These are phyloP conservation scores for Silybum marianum DNA, from an alignment of 129 eudicot genomes.

Conservation along the genomic window DNA sequence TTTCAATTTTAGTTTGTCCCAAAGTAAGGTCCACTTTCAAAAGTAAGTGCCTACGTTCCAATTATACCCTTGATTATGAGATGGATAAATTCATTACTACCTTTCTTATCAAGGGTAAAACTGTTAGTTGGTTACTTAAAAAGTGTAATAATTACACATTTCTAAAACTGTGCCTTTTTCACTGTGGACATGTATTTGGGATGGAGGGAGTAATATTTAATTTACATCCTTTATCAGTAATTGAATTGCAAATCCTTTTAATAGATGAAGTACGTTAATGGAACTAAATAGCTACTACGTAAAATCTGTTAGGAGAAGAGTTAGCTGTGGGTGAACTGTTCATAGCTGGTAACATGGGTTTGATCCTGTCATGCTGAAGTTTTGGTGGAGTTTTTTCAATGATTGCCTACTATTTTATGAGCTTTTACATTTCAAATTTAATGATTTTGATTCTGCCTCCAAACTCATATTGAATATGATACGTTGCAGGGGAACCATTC, in stretches of 20 bases:
- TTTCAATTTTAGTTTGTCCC: neutral
- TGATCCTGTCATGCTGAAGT: conserved; percentile 44
- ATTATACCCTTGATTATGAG: neutral
- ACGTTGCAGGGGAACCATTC: conserved; percentile 23
- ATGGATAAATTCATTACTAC: neutral
- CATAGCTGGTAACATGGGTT: conserved; percentile 40
- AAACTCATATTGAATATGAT: conserved; percentile 55
- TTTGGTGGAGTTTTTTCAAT: conserved; percentile 24
- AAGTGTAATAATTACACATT: neutral
- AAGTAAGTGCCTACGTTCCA: neutral
- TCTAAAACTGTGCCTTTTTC: neutral
- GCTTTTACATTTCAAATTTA: conserved; percentile 72
- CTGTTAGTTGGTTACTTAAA: neutral
- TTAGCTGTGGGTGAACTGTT: neutral
- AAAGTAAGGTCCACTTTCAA: neutral
- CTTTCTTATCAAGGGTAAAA: neutral
- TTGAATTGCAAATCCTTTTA: neutral
- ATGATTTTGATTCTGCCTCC: conserved; percentile 69
- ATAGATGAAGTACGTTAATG: neutral
- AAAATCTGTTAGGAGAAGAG: neutral
- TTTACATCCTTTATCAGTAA: neutral
- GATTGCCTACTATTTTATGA: conserved; percentile 47
- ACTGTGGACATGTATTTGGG: neutral
- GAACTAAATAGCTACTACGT: neutral
- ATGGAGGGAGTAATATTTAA: neutral